Conservation (phyloP, 768 basidiomycete species). For the Russula earlei region DNA sequence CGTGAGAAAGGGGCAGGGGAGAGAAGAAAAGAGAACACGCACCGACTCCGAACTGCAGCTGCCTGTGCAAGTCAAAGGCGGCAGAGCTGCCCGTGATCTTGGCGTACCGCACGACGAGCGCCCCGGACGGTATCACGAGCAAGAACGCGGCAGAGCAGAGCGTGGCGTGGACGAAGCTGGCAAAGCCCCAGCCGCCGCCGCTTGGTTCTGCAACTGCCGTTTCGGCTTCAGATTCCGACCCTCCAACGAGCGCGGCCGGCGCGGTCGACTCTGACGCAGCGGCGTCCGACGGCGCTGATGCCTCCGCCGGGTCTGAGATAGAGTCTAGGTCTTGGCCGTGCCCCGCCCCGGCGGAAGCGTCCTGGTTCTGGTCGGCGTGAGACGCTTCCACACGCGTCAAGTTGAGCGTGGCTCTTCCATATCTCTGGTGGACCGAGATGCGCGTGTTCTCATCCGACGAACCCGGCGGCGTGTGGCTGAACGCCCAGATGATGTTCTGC, state of each 20-base stretch:
- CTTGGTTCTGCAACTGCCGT: too few relatives aligned
- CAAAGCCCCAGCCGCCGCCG: constrained; percentile 1
- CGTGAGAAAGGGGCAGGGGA: background rate
- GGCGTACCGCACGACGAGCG: constrained; percentile 44
- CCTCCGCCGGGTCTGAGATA: too few relatives aligned
- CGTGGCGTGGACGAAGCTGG: constrained; percentile 44
- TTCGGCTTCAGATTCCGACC: too few relatives aligned
- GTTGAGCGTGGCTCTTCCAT: constrained; percentile 36
- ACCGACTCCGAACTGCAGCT: constrained; percentile 18
- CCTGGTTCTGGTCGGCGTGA: too few relatives aligned
- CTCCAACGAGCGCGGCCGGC: too few relatives aligned
- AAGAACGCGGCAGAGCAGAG: constrained; percentile 45
- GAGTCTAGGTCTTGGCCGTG: background rate
- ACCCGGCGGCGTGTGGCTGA: constrained; percentile 40
- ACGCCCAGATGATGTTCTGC: constrained; percentile 51
- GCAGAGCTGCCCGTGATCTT: constrained; percentile 33
- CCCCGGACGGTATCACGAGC: constrained; percentile 49
- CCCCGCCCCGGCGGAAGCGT: background rate
- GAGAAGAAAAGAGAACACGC: background rate
- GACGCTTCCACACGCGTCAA: constrained; percentile 31
- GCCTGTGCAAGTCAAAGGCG: constrained; percentile 42
- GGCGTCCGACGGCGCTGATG: background rate
- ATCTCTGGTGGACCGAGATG: constrained; percentile 39
- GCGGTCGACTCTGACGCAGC: background rate
- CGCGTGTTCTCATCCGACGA: constrained; percentile 36